Conservation (phyloP, 352 stramenopile species). For the Phytophthora sp. region DNA sequence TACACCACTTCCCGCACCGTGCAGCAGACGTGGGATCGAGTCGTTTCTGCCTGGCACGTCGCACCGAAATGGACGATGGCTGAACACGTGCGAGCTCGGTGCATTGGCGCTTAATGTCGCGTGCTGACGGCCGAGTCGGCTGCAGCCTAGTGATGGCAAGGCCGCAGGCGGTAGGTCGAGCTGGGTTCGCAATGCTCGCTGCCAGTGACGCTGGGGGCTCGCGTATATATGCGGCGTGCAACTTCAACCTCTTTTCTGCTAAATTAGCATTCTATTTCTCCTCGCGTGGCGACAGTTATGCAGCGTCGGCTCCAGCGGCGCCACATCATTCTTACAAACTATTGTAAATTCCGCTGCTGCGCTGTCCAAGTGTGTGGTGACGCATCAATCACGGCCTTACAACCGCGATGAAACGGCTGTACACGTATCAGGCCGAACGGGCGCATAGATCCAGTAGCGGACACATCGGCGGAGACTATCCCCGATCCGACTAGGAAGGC, state of each 20-base stretch:
- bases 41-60: constrained; percentile 13
- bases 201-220: constrained; percentile 1
- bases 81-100: too few species aligned
- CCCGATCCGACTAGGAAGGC: constrained; percentile 26
- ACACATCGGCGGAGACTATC: constrained; percentile 31
- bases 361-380: not conserved
- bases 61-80: constrained; percentile 29
- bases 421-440: constrained; percentile 6
- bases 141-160: too few species aligned
- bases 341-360: too few species aligned
- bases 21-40: constrained; percentile 33
- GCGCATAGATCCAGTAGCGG: constrained; percentile 37
- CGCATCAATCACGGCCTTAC: not conserved
- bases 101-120: too few species aligned
- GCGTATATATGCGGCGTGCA: constrained; percentile 13
- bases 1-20: constrained; percentile 40
- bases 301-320: not conserved
- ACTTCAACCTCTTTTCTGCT: constrained; percentile 36
- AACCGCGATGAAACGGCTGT: not conserved
- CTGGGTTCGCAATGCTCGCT: constrained; percentile 1
- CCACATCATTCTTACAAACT: too few species aligned
- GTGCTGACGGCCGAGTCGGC: too few species aligned
- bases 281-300: constrained; percentile 16
- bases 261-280: constrained; percentile 35
- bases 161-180: too few species aligned